These are phyloP conservation scores for Nemania abortiva DNA, from an alignment of 2,329 filamentous ascomycete species.

Conservation along the genomic window DNA sequence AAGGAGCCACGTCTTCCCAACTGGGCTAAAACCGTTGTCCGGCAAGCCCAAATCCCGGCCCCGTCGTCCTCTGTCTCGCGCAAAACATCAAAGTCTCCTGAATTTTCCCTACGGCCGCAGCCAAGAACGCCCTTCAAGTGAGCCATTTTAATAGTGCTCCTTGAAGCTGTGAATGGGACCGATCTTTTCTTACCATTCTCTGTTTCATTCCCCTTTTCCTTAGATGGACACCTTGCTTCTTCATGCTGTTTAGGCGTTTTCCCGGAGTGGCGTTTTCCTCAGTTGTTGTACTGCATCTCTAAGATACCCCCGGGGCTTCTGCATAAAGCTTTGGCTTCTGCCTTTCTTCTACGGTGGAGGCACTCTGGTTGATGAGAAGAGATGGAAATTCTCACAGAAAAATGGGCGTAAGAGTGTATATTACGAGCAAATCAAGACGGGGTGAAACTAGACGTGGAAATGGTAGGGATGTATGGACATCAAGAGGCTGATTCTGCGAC, in stretches of 20 bases:
- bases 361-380: constrained; percentile 7
- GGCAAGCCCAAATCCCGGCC: constrained; percentile 39
- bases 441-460: neutral
- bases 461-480: neutral
- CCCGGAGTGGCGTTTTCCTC: constrained; percentile 21
- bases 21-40: constrained; percentile 47
- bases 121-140: constrained; percentile 44
- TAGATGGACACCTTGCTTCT: constrained; percentile 9
- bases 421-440: neutral
- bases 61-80: constrained; percentile 34
- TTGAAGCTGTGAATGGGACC: neutral
- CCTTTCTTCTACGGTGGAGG: constrained; percentile 22
- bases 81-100: constrained; percentile 22
- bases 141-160: constrained; percentile 9
- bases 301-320: constrained; percentile 43
- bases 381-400: neutral
- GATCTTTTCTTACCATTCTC: neutral
- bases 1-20: constrained; percentile 45
- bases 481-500: neutral
- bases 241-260: constrained; percentile 26
- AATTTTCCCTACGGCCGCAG: constrained; percentile 28
- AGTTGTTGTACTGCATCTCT: constrained; percentile 25
- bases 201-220: neutral
- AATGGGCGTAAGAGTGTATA: neutral
- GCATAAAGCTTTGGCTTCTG: constrained; percentile 24